These are phyloP conservation scores for Vickermania spadyakhi DNA, from an alignment of 208 protist species.

Conservation along the genomic window DNA sequence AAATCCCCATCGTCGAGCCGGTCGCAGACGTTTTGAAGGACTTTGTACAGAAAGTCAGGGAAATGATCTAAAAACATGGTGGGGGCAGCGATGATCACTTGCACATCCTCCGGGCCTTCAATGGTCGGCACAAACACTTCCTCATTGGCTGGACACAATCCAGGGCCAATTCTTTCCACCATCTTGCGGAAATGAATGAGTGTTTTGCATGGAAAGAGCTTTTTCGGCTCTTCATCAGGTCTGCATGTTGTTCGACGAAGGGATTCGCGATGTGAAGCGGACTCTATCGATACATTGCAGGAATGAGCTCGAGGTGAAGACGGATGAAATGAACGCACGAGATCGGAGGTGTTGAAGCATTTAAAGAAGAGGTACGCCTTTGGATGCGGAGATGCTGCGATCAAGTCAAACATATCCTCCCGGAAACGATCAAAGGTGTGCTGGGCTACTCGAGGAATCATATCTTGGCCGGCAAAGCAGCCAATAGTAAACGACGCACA, in stretches of 20 bases:
- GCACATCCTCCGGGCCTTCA: constrained; percentile 39
- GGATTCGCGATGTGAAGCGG: constrained; percentile 20
- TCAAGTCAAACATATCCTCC: constrained; percentile 61
- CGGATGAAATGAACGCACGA: constrained; percentile 18
- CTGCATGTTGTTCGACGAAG: constrained; percentile 18
- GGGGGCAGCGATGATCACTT: constrained; percentile 51
- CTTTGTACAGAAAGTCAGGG: constrained; percentile 61
- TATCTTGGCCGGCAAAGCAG: constrained; percentile 67
- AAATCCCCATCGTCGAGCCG: constrained; percentile 49
- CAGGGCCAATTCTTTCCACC: constrained; percentile 12
- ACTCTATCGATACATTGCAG: constrained; percentile 10
- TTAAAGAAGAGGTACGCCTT: constrained; percentile 69
- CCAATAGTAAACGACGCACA: constrained; percentile 48
- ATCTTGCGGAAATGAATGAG: constrained; percentile 68
- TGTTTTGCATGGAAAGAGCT: constrained; percentile 48
- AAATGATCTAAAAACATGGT: constrained; percentile 85
- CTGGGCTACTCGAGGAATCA: constrained; percentile 62
- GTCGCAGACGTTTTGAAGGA: constrained; percentile 25
- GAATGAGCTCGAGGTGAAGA: not conserved
- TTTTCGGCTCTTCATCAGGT: constrained; percentile 8
- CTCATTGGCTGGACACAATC: constrained; percentile 19
- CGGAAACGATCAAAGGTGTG: constrained; percentile 76
- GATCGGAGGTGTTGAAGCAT: constrained; percentile 15
- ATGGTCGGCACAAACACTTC: constrained; percentile 58
- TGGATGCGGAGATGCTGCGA: constrained; percentile 35